Conservation (phyloP, 2,329 filamentous ascomycete genomes). For the Hysterium pulicare region DNA sequence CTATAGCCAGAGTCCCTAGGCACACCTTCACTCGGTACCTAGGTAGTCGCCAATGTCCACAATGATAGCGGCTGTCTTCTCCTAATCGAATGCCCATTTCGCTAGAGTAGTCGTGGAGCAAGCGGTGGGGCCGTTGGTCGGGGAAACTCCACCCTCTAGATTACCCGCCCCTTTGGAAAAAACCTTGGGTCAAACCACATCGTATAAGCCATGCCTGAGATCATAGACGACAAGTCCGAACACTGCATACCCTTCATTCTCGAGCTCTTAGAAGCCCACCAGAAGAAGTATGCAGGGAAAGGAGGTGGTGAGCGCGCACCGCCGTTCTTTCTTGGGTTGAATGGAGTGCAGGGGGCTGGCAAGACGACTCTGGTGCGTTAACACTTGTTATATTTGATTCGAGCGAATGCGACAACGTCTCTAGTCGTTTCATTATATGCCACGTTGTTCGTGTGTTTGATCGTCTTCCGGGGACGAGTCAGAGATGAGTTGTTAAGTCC, state of each 20-base stretch:
- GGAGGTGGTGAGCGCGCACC: slow-evolving; percentile 32
- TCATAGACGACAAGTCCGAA: slow-evolving; percentile 74
- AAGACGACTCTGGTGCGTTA: slow-evolving; percentile 73
- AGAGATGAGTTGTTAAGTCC: no score
- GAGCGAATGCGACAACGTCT: no score
- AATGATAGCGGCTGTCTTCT: no score
- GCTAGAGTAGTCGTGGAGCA: no score
- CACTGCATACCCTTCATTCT: slow-evolving; percentile 77
- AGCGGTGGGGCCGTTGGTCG: no score
- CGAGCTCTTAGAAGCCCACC: slow-evolving; percentile 54
- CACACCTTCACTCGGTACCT: no score
- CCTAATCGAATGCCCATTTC: no score
- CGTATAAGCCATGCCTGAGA: slow-evolving; percentile 26
- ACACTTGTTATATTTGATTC: background rate
- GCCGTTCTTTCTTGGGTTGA: slow-evolving; percentile 80
- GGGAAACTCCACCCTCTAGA: background rate
- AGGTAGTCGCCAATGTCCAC: no score
- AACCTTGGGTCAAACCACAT: background rate
- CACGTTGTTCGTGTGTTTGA: slow-evolving; percentile 10
- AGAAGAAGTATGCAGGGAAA: slow-evolving; percentile 5
- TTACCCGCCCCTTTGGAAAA: background rate
- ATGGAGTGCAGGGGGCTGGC: slow-evolving; percentile 83
- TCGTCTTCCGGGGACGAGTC: slow-evolving; percentile 15
- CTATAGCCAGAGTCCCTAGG: no score
- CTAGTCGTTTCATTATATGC: no score